Base-by-base conservation (phyloP, 73 alveolate species). In the Stentor roeselii region DNA sequence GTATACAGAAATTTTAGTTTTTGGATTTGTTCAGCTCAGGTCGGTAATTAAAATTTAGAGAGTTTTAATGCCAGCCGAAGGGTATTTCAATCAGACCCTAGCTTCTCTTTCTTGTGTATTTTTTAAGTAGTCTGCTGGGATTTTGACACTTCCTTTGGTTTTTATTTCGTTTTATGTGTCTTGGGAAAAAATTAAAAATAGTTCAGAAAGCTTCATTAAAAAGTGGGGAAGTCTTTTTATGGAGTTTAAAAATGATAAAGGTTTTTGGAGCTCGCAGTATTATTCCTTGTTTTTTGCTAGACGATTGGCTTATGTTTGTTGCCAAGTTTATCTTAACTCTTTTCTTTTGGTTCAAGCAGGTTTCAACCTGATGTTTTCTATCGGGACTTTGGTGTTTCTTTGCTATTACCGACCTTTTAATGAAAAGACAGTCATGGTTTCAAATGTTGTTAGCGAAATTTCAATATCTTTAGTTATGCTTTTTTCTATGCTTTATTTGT, bases 181-280 rank as follows among this genome's bases (percentile, higher is more conserved):
- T 50, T 11, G 21, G 21, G 21, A 50, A 6, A 21, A 50, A 50
- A 50, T 50, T 50, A 11, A 11, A 11, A 50, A 50, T 21, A 11
- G 30, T 11, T 11, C 67, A 50, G 21, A 50, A 50, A 21, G 21
- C 6, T 50, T 50, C 67, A 11, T 11, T 21, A 50, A 50, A 50
- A 50, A 50, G 21, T 50, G 21, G 30, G 67, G 67, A 21, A 50
- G 30, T 67, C 34, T 67, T 30, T 67, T 27, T 32, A 11, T 27
- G 21, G 80, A 67, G 34, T 67, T 67, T 34, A 67, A 32, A 67
- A 67, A 67, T 11, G 34, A 67, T 67, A 67, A 2, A 67, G 80
- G 80, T 27, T 67, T 67, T 67, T 27, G 21, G 11, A 2, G 41
- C n/a, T 21, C 50, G 14, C 41, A 30, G 34, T 67, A 67, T 67